Evolutionary conservation across 106 monocot species (phyloP).

Genomic region (Platanthera guangdongensis): DNA sequence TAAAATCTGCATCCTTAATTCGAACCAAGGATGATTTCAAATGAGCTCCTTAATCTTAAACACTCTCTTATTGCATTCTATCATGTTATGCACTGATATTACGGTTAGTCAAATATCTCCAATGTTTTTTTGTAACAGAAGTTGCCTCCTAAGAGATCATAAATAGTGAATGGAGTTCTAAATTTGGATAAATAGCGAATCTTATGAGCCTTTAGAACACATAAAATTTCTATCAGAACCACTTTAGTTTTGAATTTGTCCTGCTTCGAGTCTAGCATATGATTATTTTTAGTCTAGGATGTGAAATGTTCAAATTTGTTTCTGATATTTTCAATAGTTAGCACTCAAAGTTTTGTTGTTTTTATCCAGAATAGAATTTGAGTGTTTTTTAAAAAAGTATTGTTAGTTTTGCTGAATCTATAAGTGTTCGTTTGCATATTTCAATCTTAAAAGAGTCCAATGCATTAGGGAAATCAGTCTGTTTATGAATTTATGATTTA

Average conservation of each 20-base stretch:
- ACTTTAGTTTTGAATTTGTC: neutral
- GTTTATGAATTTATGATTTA: neutral
- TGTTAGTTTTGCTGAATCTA: neutral
- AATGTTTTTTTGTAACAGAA: neutral
- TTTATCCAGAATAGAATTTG: neutral
- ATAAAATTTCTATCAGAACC: neutral
- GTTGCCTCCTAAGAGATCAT: neutral
- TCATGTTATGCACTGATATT: neutral
- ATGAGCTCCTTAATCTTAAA: neutral
- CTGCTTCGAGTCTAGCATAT: neutral
- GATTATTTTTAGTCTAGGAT: neutral
- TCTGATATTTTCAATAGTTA: neutral
- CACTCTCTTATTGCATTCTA: neutral
- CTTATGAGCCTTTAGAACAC: neutral
- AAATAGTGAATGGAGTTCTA: neutral
- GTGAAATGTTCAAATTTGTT: neutral
- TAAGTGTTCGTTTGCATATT: neutral
- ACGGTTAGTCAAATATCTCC: neutral
- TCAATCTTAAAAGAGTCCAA: neutral
- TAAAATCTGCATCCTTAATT: neutral
- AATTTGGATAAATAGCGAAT: neutral
- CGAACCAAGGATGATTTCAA: neutral
- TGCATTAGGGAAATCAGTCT: neutral
- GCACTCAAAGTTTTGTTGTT: neutral
- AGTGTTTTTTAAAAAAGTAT: neutral